A percentile compares a stretch with the other conserved stretches of the same genome.
Evolutionary conservation across 2,329 filamentous ascomycete genomes (phyloP).

Genomic region (Helotiales sp.): DNA sequence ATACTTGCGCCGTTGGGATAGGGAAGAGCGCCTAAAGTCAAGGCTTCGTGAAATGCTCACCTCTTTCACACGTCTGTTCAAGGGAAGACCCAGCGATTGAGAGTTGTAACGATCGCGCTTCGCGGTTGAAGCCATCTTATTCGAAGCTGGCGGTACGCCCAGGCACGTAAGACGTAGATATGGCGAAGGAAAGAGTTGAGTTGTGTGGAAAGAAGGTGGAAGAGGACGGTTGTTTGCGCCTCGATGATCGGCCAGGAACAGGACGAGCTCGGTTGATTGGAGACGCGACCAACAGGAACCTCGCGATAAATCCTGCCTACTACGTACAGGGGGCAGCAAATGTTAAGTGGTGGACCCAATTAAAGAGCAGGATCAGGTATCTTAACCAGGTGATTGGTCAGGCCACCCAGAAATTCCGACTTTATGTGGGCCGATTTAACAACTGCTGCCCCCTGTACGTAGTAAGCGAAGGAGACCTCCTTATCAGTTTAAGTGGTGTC

Average conservation of each 20-base stretch:
- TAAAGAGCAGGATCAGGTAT: too few species aligned
- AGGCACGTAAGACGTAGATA: background rate
- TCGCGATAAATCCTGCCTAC: background rate
- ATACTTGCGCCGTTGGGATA: background rate
- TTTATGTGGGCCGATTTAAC: too few species aligned
- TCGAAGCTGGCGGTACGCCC: background rate
- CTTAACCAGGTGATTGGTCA: too few species aligned
- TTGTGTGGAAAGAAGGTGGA: slow-evolving; percentile 1
- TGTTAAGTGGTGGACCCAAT: too few species aligned
- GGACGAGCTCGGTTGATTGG: background rate
- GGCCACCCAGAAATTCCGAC: too few species aligned
- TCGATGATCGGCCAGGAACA: slow-evolving; percentile 5
- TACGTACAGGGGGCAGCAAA: too few species aligned
- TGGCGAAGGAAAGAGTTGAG: background rate
- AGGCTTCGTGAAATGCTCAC: slow-evolving; percentile 51
- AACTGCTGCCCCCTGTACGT: too few species aligned
- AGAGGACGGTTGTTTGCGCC: slow-evolving; percentile 6
- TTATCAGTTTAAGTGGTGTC: slow-evolving; percentile 12
- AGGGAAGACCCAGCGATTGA: slow-evolving; percentile 68
- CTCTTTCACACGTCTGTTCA: slow-evolving; percentile 71
- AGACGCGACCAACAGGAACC: slow-evolving; percentile 10
- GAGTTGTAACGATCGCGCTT: slow-evolving; percentile 61
- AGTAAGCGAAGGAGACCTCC: background rate
- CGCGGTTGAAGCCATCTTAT: slow-evolving; percentile 26
- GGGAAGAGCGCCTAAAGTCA: slow-evolving; percentile 2